Evolutionary conservation across 2,329 filamentous ascomycete species (phyloP).

Genomic region (Apiospora saccharicola): DNA sequence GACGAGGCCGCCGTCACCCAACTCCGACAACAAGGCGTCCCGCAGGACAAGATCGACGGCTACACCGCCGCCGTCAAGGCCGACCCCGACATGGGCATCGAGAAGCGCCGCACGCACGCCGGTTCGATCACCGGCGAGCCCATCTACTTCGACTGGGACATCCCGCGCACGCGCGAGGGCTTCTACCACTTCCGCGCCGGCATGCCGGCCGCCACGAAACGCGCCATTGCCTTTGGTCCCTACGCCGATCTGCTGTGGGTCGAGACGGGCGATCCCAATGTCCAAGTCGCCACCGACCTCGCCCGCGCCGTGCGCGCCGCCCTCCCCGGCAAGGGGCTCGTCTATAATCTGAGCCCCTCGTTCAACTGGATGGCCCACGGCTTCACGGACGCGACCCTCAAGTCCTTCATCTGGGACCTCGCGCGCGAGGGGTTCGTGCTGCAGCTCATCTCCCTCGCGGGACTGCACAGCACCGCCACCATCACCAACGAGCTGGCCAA

Average conservation of each 20-base stretch:
- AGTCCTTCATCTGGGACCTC: constrained; percentile 96
- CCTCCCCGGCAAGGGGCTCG: constrained; percentile 83
- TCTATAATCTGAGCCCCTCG: constrained; percentile 95
- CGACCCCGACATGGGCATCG: constrained; percentile 79
- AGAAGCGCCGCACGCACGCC: constrained; percentile 77
- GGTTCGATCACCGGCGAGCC: constrained; percentile 53
- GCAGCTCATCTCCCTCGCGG: constrained; percentile 72
- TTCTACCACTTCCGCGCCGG: constrained; percentile 91
- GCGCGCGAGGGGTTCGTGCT: constrained; percentile 83
- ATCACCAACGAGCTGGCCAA: constrained; percentile 77
- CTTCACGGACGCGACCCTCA: constrained; percentile 82
- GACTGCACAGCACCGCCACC: constrained; percentile 70
- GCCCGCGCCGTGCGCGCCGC: constrained; percentile 75
- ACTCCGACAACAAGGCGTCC: constrained; percentile 70
- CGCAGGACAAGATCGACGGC: constrained; percentile 67
- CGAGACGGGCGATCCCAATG: constrained; percentile 89
- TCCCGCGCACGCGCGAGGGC: constrained; percentile 90
- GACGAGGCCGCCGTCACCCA: constrained; percentile 88
- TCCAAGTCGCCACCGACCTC: constrained; percentile 78
- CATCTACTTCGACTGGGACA: constrained; percentile 88
- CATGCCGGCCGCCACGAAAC: constrained; percentile 87
- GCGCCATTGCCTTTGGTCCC: constrained; percentile 88
- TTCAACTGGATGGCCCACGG: constrained; percentile 99
- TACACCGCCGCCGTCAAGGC: constrained; percentile 70
- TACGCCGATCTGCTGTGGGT: constrained; percentile 97